These are phyloP conservation scores for Fusarium scirpi DNA, from an alignment of 2,329 filamentous ascomycete genomes.

Conservation along the genomic window DNA sequence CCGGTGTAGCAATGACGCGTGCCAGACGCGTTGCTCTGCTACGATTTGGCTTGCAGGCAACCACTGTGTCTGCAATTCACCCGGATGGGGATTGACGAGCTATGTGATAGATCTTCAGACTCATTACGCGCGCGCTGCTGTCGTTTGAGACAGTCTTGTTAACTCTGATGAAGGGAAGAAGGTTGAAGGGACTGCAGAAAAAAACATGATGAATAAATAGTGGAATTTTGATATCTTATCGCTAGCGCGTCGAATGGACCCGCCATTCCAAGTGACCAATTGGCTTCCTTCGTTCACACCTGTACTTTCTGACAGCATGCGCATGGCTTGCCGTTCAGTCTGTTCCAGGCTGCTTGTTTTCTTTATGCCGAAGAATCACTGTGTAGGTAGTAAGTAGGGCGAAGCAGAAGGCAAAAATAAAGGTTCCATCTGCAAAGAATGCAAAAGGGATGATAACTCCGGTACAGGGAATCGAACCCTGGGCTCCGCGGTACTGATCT, in stretches of 20 bases:
- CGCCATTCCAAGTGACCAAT: rapidly evolving
- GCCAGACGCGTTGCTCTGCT: background rate
- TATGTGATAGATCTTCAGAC: background rate
- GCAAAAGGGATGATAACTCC: background rate
- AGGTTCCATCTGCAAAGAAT: rapidly evolving
- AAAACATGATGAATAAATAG: background rate
- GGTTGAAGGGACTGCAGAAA: background rate
- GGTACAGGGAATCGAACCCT: conserved; percentile 13
- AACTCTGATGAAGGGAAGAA: background rate
- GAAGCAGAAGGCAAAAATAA: background rate
- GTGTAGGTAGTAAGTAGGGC: too few relatives aligned
- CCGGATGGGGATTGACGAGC: background rate
- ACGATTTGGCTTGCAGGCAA: background rate
- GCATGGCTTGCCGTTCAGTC: too few relatives aligned
- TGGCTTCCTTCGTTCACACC: background rate
- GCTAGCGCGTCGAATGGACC: background rate
- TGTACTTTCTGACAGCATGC: too few relatives aligned
- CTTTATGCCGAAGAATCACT: too few relatives aligned
- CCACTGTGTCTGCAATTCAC: background rate
- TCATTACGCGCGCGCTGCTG: background rate
- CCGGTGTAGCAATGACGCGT: background rate
- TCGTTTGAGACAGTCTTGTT: background rate
- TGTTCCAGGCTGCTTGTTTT: too few relatives aligned
- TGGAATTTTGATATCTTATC: background rate
- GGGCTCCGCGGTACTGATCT: conserved; percentile 5